These are phyloP conservation scores for Rhodotorula diobovata DNA, from an alignment of 768 basidiomycete species.

Conservation along the genomic window DNA sequence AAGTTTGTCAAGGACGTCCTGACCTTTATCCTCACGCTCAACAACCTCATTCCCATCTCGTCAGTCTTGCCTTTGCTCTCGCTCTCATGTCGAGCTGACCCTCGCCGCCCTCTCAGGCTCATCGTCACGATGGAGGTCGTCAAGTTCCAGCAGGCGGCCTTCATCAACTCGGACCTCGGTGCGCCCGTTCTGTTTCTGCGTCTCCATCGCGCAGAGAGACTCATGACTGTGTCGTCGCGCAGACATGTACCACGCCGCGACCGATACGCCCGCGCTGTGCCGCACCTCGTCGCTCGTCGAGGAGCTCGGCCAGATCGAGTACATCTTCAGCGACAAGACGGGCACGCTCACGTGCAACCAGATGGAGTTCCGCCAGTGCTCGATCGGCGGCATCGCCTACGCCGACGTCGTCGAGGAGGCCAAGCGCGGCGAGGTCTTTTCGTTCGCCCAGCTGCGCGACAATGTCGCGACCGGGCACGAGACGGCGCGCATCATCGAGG, in stretches of 20 bases:
- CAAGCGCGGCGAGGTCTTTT: slow-evolving; percentile 62
- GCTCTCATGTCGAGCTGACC: background rate
- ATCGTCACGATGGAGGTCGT: slow-evolving; percentile 99
- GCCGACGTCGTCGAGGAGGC: slow-evolving; percentile 85
- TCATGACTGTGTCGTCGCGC: slow-evolving; percentile 49
- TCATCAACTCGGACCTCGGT: slow-evolving; percentile 74
- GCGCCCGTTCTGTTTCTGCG: background rate
- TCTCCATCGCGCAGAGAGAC: too few species aligned
- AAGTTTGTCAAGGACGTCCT: slow-evolving; percentile 90
- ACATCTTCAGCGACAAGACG: slow-evolving; percentile 97
- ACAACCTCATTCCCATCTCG: slow-evolving; percentile 98
- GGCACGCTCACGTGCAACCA: slow-evolving; percentile 81
- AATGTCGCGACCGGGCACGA: slow-evolving; percentile 24
- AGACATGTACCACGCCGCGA: slow-evolving; percentile 94
- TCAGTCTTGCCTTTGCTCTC: slow-evolving; percentile 35
- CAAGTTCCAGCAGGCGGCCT: slow-evolving; percentile 93
- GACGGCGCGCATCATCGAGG: slow-evolving; percentile 55
- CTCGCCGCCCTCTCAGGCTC: slow-evolving; percentile 50
- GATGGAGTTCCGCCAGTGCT: slow-evolving; percentile 88
- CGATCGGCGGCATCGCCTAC: slow-evolving; percentile 81
- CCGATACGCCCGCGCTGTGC: slow-evolving; percentile 94
- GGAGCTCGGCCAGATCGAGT: slow-evolving; percentile 96
- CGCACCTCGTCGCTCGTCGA: slow-evolving; percentile 97
- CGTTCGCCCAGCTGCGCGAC: slow-evolving; percentile 47
- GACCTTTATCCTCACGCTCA: slow-evolving; percentile 80